These are phyloP conservation scores for Podila minutissima DNA, from an alignment of 192 early-diverging fungal genomes.

Conservation along the genomic window DNA sequence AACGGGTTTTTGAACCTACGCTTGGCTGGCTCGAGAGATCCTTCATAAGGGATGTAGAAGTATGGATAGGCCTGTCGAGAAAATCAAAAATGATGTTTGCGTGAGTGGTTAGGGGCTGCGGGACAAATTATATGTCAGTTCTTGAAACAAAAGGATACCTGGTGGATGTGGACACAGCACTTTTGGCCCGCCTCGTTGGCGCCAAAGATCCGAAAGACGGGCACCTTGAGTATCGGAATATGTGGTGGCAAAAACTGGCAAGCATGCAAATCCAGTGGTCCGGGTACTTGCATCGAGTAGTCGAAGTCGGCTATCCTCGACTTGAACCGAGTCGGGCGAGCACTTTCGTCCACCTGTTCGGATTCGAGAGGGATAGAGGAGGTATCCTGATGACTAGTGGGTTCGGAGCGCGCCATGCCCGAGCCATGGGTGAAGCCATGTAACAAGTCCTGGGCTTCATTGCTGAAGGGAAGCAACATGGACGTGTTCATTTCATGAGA, in stretches of 20 bases:
- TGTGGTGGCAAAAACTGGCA: conserved; percentile 52
- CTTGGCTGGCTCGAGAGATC: conserved; percentile 37
- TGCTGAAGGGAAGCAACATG: background rate
- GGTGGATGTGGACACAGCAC: conserved; percentile 86
- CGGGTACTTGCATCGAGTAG: conserved; percentile 62
- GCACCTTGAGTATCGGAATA: conserved; percentile 62
- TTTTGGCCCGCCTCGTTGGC: conserved; percentile 74
- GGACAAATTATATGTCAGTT: too few species aligned
- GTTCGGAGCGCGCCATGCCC: background rate
- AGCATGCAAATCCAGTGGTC: conserved; percentile 45
- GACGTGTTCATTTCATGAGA: conserved; percentile 15
- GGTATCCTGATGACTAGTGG: too few species aligned
- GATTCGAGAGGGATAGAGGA: background rate
- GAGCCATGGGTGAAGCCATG: background rate
- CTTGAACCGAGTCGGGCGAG: conserved; percentile 23
- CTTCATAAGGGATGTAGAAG: conserved; percentile 79
- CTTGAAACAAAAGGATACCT: conserved; percentile 49
- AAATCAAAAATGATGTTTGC: background rate
- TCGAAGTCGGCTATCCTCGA: conserved; percentile 75
- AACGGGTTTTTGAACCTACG: conserved; percentile 13
- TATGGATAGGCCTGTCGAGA: conserved; percentile 75
- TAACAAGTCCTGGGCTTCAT: background rate
- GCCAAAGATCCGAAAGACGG: conserved; percentile 88
- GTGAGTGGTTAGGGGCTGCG: too few species aligned
- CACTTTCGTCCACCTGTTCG: background rate